Conservation (phyloP, 2,329 filamentous ascomycete species). For the Botrytis medusae region DNA sequence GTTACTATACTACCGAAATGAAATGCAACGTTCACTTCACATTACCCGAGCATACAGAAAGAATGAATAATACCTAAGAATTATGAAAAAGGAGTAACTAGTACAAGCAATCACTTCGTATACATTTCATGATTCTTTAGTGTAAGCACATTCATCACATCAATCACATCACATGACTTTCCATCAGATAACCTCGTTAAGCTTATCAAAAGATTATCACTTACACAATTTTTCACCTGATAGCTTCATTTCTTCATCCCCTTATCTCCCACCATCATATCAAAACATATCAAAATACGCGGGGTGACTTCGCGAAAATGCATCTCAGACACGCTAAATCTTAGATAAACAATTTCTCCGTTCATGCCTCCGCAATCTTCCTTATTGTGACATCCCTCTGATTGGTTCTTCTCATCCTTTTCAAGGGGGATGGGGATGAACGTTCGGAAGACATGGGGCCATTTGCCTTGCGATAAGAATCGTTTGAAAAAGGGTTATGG, state of each 20-base stretch:
- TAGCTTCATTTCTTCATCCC: conserved; percentile 1
- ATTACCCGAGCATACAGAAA: no score
- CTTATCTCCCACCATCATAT: neutral
- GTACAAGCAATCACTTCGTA: no score
- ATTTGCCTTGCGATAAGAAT: neutral
- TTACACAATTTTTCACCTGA: conserved; percentile 15
- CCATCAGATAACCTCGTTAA: neutral
- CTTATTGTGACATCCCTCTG: neutral
- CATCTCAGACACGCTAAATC: neutral
- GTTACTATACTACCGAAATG: no score
- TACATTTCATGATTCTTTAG: neutral
- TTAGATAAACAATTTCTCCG: neutral
- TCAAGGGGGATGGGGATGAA: neutral
- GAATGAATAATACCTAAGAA: no score
- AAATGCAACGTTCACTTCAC: no score
- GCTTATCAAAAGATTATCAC: neutral
- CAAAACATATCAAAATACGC: neutral
- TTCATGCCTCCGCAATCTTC: neutral
- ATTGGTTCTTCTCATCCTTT: neutral
- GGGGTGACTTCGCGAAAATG: conserved; percentile 1
- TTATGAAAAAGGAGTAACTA: no score
- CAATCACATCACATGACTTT: neutral
- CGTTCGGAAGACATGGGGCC: neutral
- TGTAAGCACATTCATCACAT: neutral
- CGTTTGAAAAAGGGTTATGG: neutral